These are phyloP conservation scores for Fusarium dlaminii DNA, from an alignment of 2,329 filamentous ascomycete species.

Conservation along the genomic window DNA sequence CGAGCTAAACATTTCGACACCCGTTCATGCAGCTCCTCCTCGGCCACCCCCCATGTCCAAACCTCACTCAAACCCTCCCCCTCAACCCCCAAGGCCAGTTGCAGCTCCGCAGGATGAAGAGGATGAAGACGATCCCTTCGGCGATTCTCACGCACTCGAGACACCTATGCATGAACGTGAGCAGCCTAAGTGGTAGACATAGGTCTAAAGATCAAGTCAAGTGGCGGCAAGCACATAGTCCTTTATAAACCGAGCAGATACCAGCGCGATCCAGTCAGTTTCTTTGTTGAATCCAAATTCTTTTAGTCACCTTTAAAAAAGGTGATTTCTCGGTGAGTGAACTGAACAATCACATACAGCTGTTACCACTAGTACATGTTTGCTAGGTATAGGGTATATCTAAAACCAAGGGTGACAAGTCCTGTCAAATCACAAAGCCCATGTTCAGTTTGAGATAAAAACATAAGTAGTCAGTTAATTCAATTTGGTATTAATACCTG, in stretches of 20 bases:
- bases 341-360: not conserved
- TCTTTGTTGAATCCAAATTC: not conserved
- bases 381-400: not conserved
- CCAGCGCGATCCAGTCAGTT: not conserved
- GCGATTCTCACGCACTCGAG: slow-evolving; percentile 77
- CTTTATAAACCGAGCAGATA: not conserved
- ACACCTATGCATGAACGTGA: slow-evolving; percentile 45
- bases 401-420: not conserved
- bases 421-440: not conserved
- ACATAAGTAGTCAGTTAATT: not conserved
- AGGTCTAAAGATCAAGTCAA: not conserved
- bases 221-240: not conserved
- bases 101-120: slow-evolving; percentile 69
- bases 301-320: not conserved
- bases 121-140: slow-evolving; percentile 90
- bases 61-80: slow-evolving; percentile 29
- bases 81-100: slow-evolving; percentile 30
- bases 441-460: not conserved
- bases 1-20: slow-evolving; percentile 54
- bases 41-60: slow-evolving; percentile 42
- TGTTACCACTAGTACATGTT: not conserved
- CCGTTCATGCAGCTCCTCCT: slow-evolving; percentile 58
- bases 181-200: slow-evolving; percentile 45
- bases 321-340: not conserved
- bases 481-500: not conserved